Conservation (phyloP, 495 filamentous ascomycete genomes). For the Copromyces sp. region DNA sequence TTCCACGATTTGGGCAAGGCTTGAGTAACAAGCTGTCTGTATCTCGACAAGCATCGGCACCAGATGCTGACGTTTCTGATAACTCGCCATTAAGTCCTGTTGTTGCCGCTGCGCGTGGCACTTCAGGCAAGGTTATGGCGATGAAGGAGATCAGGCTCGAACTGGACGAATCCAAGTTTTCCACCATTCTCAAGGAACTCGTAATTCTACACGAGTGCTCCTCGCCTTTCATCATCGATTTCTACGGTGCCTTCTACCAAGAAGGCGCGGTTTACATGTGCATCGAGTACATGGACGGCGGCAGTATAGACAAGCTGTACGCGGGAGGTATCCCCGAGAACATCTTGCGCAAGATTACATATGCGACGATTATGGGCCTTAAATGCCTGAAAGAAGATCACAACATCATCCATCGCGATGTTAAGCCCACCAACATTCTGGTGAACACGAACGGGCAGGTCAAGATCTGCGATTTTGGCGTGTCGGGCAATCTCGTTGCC, state of each 20-base stretch:
- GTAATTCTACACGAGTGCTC: slow-evolving; percentile 92
- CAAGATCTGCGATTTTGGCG: slow-evolving; percentile 98
- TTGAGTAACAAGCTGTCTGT: slow-evolving; percentile 48
- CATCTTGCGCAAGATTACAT: slow-evolving; percentile 80
- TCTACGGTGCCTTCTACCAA: slow-evolving; percentile 98
- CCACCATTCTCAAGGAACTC: slow-evolving; percentile 95
- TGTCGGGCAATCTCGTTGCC: slow-evolving; percentile 91
- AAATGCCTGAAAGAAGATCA: slow-evolving; percentile 95
- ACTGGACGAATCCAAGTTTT: slow-evolving; percentile 91
- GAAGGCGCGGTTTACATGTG: slow-evolving; percentile 99
- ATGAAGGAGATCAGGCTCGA: slow-evolving; percentile 99
- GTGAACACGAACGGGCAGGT: slow-evolving; percentile 82
- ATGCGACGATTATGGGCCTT: slow-evolving; percentile 84
- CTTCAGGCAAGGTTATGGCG: slow-evolving; percentile 78
- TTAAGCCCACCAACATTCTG: slow-evolving; percentile 97
- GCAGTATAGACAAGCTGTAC: slow-evolving; percentile 96
- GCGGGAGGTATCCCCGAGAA: slow-evolving; percentile 84
- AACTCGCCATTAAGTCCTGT: slow-evolving; percentile 12
- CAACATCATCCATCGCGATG: slow-evolving; percentile 98
- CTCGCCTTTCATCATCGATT: slow-evolving; percentile 94
- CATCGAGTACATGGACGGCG: slow-evolving; percentile 98
- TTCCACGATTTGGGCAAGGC: slow-evolving; percentile 71
- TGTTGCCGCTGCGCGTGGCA: slow-evolving; percentile 15
- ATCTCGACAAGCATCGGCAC: slow-evolving; percentile 24
- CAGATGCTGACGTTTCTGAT: slow-evolving; percentile 14